Evolutionary conservation across 202 grass and related monocot genomes (phyloP), one percentile per base, ranked within the genome.

Genomic region (Schoenoplectus tabernaemontani): DNA sequence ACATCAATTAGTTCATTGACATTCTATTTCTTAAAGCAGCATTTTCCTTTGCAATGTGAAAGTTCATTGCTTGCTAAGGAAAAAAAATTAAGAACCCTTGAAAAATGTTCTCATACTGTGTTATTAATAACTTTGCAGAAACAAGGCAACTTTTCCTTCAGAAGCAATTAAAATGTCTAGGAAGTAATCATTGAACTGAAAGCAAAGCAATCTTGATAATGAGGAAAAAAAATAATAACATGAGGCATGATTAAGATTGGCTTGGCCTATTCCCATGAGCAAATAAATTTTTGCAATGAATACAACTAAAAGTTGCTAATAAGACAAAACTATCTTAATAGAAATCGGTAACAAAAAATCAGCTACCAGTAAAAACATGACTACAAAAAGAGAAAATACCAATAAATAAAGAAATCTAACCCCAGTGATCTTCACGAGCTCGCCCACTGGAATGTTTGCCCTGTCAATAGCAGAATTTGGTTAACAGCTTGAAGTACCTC

Each of bases 371-470:
- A 34, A 36, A 39, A 4, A 87, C 2, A 34, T 48, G 32, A 41
- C 28, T 59, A 1, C 9, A 50, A n/a, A 50, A 30, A 3, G 51
- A 39, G 65, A 44, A 78, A 3, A 10, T 28, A 28, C 32, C 44
- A 26, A 39, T 9, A 84, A 4, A 20, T 3, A 60, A 82, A 32
- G 24, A 82, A 54, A 78, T 85, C 86, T 87, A 81, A 98, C 95
- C 91, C 95, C 95, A 48, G 84, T 92, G 82, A 98, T 98, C 85
- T 98, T 98, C 75, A 94, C 89, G 63, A 94, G 42, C 59, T 92
- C 90, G 57, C 91, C 95, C 68, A 94, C 57, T 58, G 86, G 91
- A 77, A 94, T 72, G 78, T 94, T 87, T 7, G 59, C 82, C 24
- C 79, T 83, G 72, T 93, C 86, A 48, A 94, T 80, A 50, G 74